These are phyloP conservation scores for Populus pruinosa DNA, from an alignment of 345 rosid species.

Conservation along the genomic window DNA sequence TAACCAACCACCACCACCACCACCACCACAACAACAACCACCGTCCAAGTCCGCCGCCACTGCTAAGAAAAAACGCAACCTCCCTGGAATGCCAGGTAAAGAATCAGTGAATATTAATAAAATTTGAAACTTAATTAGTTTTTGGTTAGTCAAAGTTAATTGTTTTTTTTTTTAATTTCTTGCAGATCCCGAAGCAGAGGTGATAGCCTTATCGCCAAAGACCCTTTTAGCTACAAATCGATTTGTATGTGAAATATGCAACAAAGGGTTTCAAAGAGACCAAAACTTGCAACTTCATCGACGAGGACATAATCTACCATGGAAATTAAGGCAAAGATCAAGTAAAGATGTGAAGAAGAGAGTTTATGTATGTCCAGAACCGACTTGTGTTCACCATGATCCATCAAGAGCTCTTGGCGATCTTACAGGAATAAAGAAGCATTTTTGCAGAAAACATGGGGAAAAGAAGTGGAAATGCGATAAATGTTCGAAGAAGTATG, in stretches of 20 bases:
- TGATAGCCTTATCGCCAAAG: constrained; percentile 85
- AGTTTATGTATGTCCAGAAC: constrained; percentile 87
- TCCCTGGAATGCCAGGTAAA: constrained; percentile 97
- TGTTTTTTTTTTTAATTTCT: neutral
- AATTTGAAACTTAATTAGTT: neutral
- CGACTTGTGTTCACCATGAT: constrained; percentile 79
- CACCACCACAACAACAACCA: constrained; percentile 46
- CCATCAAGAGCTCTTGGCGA: constrained; percentile 90
- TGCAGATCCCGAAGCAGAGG: constrained; percentile 95
- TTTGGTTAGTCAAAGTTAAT: neutral
- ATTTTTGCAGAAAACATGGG: constrained; percentile 92
- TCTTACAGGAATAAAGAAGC: constrained; percentile 96
- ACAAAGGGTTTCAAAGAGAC: constrained; percentile 92
- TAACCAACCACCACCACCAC: constrained; percentile 43
- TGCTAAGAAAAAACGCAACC: constrained; percentile 82
- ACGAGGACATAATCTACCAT: constrained; percentile 88
- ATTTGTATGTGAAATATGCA: constrained; percentile 95
- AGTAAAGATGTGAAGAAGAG: constrained; percentile 86
- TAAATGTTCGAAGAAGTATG: constrained; percentile 88
- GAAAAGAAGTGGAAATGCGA: constrained; percentile 98
- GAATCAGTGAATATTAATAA: neutral
- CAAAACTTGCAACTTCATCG: constrained; percentile 96
- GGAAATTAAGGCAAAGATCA: constrained; percentile 89
- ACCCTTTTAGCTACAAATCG: constrained; percentile 84
- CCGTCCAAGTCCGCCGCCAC: constrained; percentile 41